A percentile compares a stretch with the other conserved stretches of the same genome.
These are phyloP conservation scores for Crucibulum laeve DNA, from an alignment of 768 basidiomycete genomes.

Conservation along the genomic window DNA sequence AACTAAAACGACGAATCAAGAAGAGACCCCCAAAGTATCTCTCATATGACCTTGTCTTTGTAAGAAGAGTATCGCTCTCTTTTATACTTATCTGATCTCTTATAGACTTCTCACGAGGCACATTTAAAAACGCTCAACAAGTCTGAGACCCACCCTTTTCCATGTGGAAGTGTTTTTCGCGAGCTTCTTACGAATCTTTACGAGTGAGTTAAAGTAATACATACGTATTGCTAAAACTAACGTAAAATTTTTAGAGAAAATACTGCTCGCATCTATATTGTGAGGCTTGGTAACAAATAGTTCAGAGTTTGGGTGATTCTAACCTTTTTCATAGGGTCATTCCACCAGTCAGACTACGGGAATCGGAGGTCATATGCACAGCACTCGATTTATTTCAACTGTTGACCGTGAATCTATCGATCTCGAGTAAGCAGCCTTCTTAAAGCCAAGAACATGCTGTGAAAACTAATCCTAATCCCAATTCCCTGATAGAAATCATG, in stretches of 20 bases:
- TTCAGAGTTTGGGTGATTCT: too few species aligned
- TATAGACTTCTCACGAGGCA: constrained; percentile 78
- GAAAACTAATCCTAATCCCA: neutral
- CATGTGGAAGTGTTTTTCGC: constrained; percentile 79
- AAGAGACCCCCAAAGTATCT: constrained; percentile 82
- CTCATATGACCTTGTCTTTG: constrained; percentile 83
- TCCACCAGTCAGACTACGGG: constrained; percentile 93
- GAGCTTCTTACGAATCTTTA: constrained; percentile 84
- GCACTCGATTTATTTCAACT: constrained; percentile 89
- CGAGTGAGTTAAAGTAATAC: constrained; percentile 49
- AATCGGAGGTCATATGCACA: constrained; percentile 52
- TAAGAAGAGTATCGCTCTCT: constrained; percentile 31
- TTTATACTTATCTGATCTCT: neutral
- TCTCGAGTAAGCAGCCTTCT: constrained; percentile 58
- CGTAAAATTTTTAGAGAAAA: constrained; percentile 45
- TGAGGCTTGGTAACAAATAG: too few species aligned
- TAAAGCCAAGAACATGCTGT: too few species aligned
- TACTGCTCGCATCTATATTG: constrained; percentile 80
- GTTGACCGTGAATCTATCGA: constrained; percentile 95
- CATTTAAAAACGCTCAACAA: constrained; percentile 71
- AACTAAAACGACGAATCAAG: constrained; percentile 89
- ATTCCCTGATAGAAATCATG: constrained; percentile 57
- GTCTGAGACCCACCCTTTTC: constrained; percentile 52
- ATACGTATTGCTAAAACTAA: constrained; percentile 3
- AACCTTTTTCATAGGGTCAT: constrained; percentile 70